Conservation (phyloP, 371 early-diverging fungal genomes). For the Parasitella parasitica region DNA sequence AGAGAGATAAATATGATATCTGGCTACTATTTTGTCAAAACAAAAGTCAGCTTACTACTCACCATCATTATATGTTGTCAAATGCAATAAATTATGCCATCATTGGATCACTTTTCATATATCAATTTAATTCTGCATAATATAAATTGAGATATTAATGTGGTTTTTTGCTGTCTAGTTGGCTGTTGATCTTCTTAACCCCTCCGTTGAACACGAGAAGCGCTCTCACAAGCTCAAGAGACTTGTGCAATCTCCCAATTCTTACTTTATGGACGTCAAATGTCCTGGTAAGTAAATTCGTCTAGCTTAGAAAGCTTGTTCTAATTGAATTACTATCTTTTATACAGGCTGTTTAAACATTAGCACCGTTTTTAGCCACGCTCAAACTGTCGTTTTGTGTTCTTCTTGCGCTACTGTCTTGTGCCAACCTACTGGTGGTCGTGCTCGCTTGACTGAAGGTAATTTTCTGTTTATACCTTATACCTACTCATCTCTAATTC, state of each 20-base stretch:
- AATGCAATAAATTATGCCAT: not conserved
- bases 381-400: slow-evolving; percentile 97
- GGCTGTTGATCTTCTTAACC: slow-evolving; percentile 98
- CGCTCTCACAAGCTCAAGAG: slow-evolving; percentile 98
- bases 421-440: slow-evolving; percentile 99
- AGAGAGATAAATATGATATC: too few relatives aligned
- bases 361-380: slow-evolving; percentile 98
- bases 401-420: slow-evolving; percentile 92
- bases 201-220: slow-evolving; percentile 89
- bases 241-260: slow-evolving; percentile 98
- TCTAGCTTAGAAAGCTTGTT: too few relatives aligned
- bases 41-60: too few relatives aligned
- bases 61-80: not conserved
- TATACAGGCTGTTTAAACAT: slow-evolving; percentile 90
- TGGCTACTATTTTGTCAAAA: too few relatives aligned
- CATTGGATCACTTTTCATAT: not conserved
- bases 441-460: slow-evolving; percentile 92
- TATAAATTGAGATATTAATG: not conserved
- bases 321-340: not conserved
- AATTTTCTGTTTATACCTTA: not conserved
- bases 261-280: slow-evolving; percentile 99
- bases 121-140: not conserved
- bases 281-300: slow-evolving; percentile 74
- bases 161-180: slow-evolving; percentile 61
- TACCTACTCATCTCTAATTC: not conserved